Conservation (phyloP, 179 eudicot genomes). For the Beta macrorhiza region DNA sequence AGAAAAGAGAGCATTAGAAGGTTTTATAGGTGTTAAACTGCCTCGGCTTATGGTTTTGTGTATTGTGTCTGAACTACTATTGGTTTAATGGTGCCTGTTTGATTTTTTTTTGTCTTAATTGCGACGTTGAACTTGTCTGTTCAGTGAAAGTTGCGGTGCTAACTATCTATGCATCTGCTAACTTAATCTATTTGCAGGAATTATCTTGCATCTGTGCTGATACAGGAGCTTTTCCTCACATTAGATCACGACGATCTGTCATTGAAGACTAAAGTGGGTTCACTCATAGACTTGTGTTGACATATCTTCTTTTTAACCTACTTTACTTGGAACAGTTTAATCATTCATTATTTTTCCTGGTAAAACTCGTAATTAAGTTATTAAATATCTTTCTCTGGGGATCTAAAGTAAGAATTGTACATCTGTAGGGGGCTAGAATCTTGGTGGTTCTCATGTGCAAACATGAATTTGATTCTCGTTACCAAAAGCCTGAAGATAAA, state of each 20-base stretch:
- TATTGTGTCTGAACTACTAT: background rate
- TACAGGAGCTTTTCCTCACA: constrained; percentile 95
- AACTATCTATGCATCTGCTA: background rate
- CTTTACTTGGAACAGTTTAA: background rate
- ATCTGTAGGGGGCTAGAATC: constrained; percentile 82
- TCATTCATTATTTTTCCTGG: background rate
- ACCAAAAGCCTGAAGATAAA: constrained; percentile 97
- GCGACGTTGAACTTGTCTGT: background rate
- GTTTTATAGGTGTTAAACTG: background rate
- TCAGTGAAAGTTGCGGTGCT: background rate
- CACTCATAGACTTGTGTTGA: background rate
- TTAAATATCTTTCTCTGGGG: background rate
- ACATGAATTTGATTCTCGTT: constrained; percentile 96
- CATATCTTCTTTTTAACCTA: background rate
- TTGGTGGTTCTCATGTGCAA: constrained; percentile 95
- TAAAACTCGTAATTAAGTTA: background rate
- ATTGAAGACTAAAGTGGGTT: constrained; percentile 82
- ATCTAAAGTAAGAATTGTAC: background rate
- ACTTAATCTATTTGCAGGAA: constrained; percentile 52
- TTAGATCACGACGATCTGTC: constrained; percentile 95
- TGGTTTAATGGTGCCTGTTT: background rate
- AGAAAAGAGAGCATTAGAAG: background rate
- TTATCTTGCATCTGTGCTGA: constrained; percentile 92
- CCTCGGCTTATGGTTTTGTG: background rate
- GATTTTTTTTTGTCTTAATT: background rate